These are phyloP conservation scores for Penicillium sumatraense DNA, from an alignment of 2,329 filamentous ascomycete species.

Conservation along the genomic window DNA sequence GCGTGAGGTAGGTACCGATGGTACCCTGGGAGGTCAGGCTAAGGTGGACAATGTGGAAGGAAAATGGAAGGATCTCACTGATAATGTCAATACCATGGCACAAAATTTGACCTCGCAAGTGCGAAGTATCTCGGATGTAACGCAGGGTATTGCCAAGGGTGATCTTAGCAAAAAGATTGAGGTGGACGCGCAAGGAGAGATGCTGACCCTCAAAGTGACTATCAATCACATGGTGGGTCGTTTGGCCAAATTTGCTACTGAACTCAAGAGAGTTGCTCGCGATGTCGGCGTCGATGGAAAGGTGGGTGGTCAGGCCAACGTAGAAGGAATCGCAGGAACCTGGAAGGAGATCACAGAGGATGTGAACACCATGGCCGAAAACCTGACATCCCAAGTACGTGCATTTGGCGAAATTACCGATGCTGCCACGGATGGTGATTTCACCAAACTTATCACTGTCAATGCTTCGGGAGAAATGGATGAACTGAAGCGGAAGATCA, in stretches of 20 bases:
- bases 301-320: conserved; percentile 96
- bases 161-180: conserved; percentile 96
- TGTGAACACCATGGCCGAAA: conserved; percentile 89
- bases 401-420: conserved; percentile 99
- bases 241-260: conserved; percentile 92
- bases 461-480: conserved; percentile 99
- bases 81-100: conserved; percentile 71
- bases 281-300: conserved; percentile 98
- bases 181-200: conserved; percentile 92
- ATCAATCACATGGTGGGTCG: conserved; percentile 99
- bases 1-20: conserved; percentile 67
- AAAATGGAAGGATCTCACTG: conserved; percentile 69
- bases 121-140: conserved; percentile 89
- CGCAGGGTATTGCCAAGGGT: conserved; percentile 91
- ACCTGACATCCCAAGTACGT: conserved; percentile 91
- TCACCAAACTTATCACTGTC: conserved; percentile 94
- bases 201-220: conserved; percentile 89
- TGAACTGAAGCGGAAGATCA: conserved; percentile 98
- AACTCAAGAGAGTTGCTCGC: conserved; percentile 92
- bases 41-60: conserved; percentile 68
- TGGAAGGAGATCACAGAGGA: conserved; percentile 99
- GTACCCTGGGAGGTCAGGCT: conserved; percentile 65
- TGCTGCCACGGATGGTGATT: conserved; percentile 93
- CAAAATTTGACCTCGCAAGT: conserved; percentile 70
- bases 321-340: conserved; percentile 86